Percentiles rank a stretch among this genome's conserved stretches.
phyloP scores from a whole-genome alignment of 2,329 filamentous ascomycete species.

The Alternaria dauci region DNA sequence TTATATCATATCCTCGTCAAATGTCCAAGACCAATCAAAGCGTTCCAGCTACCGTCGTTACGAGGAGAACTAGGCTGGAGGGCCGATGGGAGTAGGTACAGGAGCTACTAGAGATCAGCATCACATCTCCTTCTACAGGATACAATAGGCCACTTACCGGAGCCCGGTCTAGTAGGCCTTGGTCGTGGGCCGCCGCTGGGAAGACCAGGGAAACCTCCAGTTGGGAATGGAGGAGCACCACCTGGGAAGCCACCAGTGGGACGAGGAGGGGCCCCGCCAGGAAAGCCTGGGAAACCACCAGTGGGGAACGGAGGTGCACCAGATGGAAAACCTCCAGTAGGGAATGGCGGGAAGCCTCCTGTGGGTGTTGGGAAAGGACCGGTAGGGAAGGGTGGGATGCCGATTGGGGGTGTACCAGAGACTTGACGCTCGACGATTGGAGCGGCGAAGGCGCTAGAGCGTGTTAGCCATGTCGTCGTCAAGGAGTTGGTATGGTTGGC shows the following conservation, averaged over 20 bases:
- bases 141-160: neutral
- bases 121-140: neutral
- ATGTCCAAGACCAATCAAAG: too few species aligned
- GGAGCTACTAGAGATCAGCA: slow-evolving; percentile 3
- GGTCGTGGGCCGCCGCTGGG: slow-evolving; percentile 7
- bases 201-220: slow-evolving; percentile 9
- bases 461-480: slow-evolving; percentile 5
- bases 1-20: neutral
- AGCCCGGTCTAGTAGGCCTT: slow-evolving; percentile 1
- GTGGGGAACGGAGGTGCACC: slow-evolving; percentile 4
- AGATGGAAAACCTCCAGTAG: slow-evolving; percentile 8
- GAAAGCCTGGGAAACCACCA: slow-evolving; percentile 3
- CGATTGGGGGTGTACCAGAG: slow-evolving; percentile 1
- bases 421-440: slow-evolving; percentile 17
- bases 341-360: slow-evolving; percentile 2
- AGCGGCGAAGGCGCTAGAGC: slow-evolving; percentile 20
- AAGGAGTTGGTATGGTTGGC: neutral
- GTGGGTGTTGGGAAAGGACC: slow-evolving; percentile 5
- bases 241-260: slow-evolving; percentile 4
- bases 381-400: slow-evolving; percentile 6
- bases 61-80: neutral
- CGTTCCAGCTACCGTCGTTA: neutral
- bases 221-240: slow-evolving; percentile 4
- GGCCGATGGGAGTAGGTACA: neutral
- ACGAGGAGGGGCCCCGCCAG: neutral